Base-by-base conservation (phyloP, 768 basidiomycete genomes). In the Rickenella mellea region DNA sequence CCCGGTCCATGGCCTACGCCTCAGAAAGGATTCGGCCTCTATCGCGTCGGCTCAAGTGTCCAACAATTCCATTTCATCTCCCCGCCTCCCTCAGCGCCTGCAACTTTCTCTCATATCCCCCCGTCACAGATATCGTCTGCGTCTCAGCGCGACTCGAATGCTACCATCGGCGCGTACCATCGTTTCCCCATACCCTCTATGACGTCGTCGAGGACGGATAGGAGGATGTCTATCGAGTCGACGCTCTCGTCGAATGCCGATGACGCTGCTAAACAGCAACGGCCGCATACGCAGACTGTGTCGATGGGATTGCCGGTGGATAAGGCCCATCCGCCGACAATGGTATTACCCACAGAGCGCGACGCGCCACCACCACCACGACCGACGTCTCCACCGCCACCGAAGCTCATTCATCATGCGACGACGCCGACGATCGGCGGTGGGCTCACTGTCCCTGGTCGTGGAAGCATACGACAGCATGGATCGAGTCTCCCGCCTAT, bases 371-470 rank as follows among this genome's bases (percentile, higher is more conserved):
- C 86, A 7, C 92, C 93, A 0, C 83, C 87, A 22, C 71, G 93
- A 32, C 94, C 94, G 0, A 83, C 80, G 3, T 97, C 94, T 0
- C 93, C 94, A 2, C 93, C 92, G 5, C 94, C 92, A 14, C 68
- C 83, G 14, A 91, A 97, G 43, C 83, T 96, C 55, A 80, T 96
- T 47, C 83, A 89, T 54, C 84, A 93, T 11, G 90, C 93, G 8
- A 88, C 88, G 3, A 90, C 88, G 1, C 88, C 88, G 1, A 82
- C 82, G 6, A 79, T 86, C 50, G 83, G 83, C 2, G 63, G 76
- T 1, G 70, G 74, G 41, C 64, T 83, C 14, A 68, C 71, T 28
- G 70, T 80, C 7, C 74, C 76, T 26, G 70, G 71, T 25, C 70
- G 62, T 43, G 59, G 67, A 39, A 64, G 67, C 39, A 54, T 69